phyloP scores from a whole-genome alignment of 305 asterid species.

The Fraxinus nigra region DNA sequence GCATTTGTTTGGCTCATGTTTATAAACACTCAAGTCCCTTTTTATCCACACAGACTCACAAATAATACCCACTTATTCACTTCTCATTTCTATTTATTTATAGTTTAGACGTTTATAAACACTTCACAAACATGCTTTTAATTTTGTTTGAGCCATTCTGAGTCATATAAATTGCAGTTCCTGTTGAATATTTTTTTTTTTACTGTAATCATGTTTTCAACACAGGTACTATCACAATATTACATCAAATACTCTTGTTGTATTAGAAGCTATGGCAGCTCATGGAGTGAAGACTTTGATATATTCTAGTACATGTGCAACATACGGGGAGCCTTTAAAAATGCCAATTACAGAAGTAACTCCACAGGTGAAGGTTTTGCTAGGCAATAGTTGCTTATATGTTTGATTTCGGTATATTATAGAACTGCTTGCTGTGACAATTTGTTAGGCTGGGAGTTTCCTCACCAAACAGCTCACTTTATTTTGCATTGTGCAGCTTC shows the following conservation, averaged over 20 bases:
- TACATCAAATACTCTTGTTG: constrained; percentile 83
- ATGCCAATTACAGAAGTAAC: constrained; percentile 97
- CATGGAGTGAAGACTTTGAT: constrained; percentile 75
- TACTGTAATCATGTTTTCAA: constrained; percentile 20
- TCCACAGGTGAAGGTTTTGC: constrained; percentile 54
- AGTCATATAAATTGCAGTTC: neutral
- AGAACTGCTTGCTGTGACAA: neutral
- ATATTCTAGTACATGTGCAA: constrained; percentile 96
- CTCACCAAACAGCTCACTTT: constrained; percentile 21
- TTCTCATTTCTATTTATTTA: neutral
- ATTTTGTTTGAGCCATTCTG: neutral
- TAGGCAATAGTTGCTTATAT: neutral
- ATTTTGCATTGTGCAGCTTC: constrained; percentile 47
- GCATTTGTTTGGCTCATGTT: neutral
- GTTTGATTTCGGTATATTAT: neutral
- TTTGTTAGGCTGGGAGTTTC: neutral
- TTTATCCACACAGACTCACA: neutral
- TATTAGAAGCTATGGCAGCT: constrained; percentile 84
- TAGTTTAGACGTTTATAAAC: neutral
- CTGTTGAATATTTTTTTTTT: neutral
- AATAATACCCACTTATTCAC: neutral
- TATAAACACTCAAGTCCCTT: neutral
- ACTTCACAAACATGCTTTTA: neutral
- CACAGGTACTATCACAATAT: constrained; percentile 94
- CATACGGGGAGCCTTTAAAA: constrained; percentile 89